phyloP scores from a whole-genome alignment of 208 protist genomes.

The Naegleria gruberi region DNA sequence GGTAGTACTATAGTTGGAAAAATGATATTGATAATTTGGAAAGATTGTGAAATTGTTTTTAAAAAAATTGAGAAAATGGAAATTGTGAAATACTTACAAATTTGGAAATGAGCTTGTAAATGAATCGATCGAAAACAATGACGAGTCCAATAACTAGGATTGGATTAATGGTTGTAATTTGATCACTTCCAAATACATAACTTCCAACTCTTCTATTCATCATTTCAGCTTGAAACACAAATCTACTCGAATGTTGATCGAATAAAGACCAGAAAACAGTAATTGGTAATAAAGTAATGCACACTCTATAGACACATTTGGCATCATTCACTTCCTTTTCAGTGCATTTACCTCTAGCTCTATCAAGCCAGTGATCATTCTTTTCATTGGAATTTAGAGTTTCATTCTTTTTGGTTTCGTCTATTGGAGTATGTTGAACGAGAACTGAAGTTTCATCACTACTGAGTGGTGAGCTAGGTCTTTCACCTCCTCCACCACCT shows the following conservation, averaged over 20 bases:
- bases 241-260: slow-evolving; percentile 10
- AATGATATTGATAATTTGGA: too few species aligned
- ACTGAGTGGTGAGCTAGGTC: neutral
- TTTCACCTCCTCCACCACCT: neutral
- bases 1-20: neutral
- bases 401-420: neutral
- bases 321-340: slow-evolving; percentile 6
- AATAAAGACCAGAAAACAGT: slow-evolving; percentile 2
- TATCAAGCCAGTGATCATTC: slow-evolving; percentile 10
- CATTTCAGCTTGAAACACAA: slow-evolving; percentile 25
- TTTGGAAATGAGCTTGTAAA: slow-evolving; percentile 32
- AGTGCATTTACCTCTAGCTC: neutral
- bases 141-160: slow-evolving; percentile 46
- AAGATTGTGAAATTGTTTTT: too few species aligned
- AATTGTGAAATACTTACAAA: slow-evolving; percentile 22
- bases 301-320: slow-evolving; percentile 5
- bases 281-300: neutral
- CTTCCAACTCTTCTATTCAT: slow-evolving; percentile 40
- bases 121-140: slow-evolving; percentile 38
- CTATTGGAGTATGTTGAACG: neutral
- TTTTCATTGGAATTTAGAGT: neutral
- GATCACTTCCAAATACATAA: slow-evolving; percentile 35
- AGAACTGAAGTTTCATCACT: neutral
- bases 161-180: slow-evolving; percentile 44
- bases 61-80: neutral